A percentile compares a stretch with the other conserved stretches of the same genome.
Evolutionary conservation across 108 stramenopile genomes (phyloP).

Genomic region (Skeletonema potamos): DNA sequence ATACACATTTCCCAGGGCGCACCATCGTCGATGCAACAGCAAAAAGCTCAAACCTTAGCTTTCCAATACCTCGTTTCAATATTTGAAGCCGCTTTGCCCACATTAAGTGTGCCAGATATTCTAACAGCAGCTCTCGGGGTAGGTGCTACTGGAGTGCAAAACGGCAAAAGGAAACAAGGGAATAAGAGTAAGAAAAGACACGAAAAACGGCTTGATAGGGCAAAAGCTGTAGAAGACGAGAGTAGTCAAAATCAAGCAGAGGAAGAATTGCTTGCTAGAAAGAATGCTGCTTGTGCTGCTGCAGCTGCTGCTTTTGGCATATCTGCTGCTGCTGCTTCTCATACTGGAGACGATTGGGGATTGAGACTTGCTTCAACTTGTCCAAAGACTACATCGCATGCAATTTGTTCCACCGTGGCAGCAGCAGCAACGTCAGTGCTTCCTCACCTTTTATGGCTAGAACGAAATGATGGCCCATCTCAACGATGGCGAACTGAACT

Average conservation of each 20-base stretch:
- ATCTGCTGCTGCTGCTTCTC: slow-evolving; percentile 28
- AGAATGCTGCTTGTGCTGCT: slow-evolving; percentile 58
- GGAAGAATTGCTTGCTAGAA: slow-evolving; percentile 59
- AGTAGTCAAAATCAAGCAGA: slow-evolving; percentile 36
- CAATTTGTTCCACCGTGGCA: slow-evolving; percentile 53
- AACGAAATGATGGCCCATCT: slow-evolving; percentile 22
- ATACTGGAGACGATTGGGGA: slow-evolving; percentile 10
- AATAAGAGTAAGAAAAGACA: slow-evolving; percentile 72
- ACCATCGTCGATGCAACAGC: background rate
- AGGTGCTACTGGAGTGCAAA: background rate
- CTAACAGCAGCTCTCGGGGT: slow-evolving; percentile 57
- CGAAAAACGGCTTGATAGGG: slow-evolving; percentile 51
- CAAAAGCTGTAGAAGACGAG: slow-evolving; percentile 31
- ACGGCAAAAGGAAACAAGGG: slow-evolving; percentile 54
- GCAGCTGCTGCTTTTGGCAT: slow-evolving; percentile 45
- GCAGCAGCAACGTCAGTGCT: slow-evolving; percentile 55
- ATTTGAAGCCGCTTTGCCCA: slow-evolving; percentile 66
- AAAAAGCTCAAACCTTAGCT: slow-evolving; percentile 37
- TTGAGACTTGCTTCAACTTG: slow-evolving; percentile 29
- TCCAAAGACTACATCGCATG: slow-evolving; percentile 25
- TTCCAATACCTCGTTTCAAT: slow-evolving; percentile 65
- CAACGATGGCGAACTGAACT: slow-evolving; percentile 29
- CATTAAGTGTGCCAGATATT: slow-evolving; percentile 64
- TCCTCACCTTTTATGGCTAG: slow-evolving; percentile 60
- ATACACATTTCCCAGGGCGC: slow-evolving; percentile 22